Evolutionary conservation across 2,329 filamentous ascomycete genomes (phyloP), one percentile per base, ranked within the genome.

Genomic region (Ceratocystiopsis brevicomis): DNA sequence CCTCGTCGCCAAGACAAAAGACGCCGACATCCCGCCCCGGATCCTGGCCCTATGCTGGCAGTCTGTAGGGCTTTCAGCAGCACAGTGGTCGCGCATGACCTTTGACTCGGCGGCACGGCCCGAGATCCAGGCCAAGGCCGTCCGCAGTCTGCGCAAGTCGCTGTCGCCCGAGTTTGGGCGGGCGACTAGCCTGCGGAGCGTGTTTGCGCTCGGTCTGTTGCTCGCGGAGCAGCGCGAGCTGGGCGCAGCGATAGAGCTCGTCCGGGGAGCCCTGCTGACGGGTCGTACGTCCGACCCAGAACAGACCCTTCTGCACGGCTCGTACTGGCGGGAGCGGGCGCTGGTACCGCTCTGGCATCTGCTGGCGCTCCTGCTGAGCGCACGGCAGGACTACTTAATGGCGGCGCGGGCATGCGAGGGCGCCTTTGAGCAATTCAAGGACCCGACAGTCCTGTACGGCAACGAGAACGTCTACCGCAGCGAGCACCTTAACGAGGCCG

Each of bases 341-440:
- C 60, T 78, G 33, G 76, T 96, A 19, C 79, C 87, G 3, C 61
- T 95, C 19, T 95, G 90, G 87, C 90, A 98, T 63, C 68, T 98
- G 15, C 68, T 98, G 39, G 79, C 85, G 0, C 67, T 98, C 19
- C 67, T 96, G 18, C 63, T 96, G 30, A 94, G 84, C 50, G 84
- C 86, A 1, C 77, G 82, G 49, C 81, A 93, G 50, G 86, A 95
- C 49, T 93, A 82, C 53, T 65, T 74, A 41, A 80, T 82, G 57
- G 87, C 90, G 2, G 71, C 75, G 25, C 78, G 79, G 53, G 80
- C 86, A 32, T 96, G 87, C 52, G 85, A 93, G 56, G 86, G 84
- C 21, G 87, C 86, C 4, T 81, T 96, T 55, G 86, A 94, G 51
- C 84, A 93, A 54, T 92, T 94, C 53, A 76, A 78, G 43, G 77